Evolutionary conservation across 257 asterid genomes (phyloP), one percentile per base, ranked within the genome.

Genomic region (Plantago ovata): DNA sequence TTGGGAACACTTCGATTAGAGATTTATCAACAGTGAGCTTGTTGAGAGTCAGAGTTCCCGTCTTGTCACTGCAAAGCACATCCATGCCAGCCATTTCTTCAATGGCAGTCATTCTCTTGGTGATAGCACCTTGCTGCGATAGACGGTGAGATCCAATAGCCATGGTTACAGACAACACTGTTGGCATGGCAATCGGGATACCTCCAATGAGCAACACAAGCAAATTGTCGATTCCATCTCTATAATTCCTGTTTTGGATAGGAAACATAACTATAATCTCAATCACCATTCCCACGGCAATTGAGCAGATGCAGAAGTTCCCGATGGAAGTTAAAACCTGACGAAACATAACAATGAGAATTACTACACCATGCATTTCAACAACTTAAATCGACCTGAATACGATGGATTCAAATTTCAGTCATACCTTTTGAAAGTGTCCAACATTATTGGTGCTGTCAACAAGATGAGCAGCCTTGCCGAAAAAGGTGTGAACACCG

Each of bases 21-120:
- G 33, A 50, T 61, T 76, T 87, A 62, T 90, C 97, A 6, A 90
- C 97, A 0, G 90, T 84, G 52, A 90, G 93, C 83, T 86, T 86
- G 78, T 90, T 90, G 59, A 90, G 94, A 33, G 97, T 90, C 13
- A 90, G 91, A 4, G 97, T 90, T 28, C 97, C 97, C 0, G 97
- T 90, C 64, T 90, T 90, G 78, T 90, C 97, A 47, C 96, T 90
- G 77, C 97, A 90, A 14, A 90, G 84, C 56, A 90, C 96, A 61
- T 90, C 95, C 97, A 86, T 89, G 39, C 95, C 96, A 8, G 95
- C 95, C 96, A 89, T 83, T 56, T 89, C 97, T 78, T 89, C 97
- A 55, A 90, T 90, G 51, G 97, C 97, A n/a, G 97, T 86, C 96
- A 90, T 90, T 71, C 97, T 84, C 81, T 90, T 90, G 23, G 97